Evolutionary conservation across 768 basidiomycete species (phyloP).

Genomic region (Trametes cinnabarina): DNA sequence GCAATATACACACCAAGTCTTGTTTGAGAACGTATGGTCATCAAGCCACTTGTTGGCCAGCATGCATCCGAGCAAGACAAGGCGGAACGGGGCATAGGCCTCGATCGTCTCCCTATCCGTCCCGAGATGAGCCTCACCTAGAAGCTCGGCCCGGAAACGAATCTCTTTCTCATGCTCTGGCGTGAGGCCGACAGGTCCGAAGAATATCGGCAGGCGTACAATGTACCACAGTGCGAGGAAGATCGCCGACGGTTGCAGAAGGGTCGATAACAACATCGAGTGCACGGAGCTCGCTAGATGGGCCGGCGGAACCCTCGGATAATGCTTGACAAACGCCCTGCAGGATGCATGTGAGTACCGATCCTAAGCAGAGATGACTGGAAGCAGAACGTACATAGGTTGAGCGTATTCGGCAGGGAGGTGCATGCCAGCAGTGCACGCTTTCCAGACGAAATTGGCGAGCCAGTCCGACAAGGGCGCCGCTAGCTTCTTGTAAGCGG

Average conservation of each 20-base stretch:
- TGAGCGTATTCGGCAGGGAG: conserved; percentile 53
- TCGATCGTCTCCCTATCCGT: conserved; percentile 51
- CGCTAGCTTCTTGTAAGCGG: conserved; percentile 66
- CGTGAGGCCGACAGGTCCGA: conserved; percentile 50
- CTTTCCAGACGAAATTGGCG: conserved; percentile 78
- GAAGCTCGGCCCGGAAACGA: conserved; percentile 60
- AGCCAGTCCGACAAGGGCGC: conserved; percentile 81
- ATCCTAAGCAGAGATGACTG: neutral
- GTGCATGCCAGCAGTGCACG: conserved; percentile 69
- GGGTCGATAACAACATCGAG: conserved; percentile 71
- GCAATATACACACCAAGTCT: conserved; percentile 79
- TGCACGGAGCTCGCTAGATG: conserved; percentile 64
- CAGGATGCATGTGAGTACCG: neutral
- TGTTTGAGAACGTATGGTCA: conserved; percentile 87
- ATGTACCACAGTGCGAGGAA: conserved; percentile 83
- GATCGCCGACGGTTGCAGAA: conserved; percentile 79
- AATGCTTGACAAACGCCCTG: conserved; percentile 34
- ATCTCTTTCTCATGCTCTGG: conserved; percentile 56
- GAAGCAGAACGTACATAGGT: conserved; percentile 47
- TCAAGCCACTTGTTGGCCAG: conserved; percentile 87
- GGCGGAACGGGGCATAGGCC: conserved; percentile 63
- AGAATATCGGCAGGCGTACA: conserved; percentile 68
- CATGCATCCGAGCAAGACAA: conserved; percentile 80
- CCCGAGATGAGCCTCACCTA: conserved; percentile 47
- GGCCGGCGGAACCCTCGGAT: conserved; percentile 47